Conservation (phyloP, 495 filamentous ascomycete genomes). For the Aspergillus sparsus region DNA sequence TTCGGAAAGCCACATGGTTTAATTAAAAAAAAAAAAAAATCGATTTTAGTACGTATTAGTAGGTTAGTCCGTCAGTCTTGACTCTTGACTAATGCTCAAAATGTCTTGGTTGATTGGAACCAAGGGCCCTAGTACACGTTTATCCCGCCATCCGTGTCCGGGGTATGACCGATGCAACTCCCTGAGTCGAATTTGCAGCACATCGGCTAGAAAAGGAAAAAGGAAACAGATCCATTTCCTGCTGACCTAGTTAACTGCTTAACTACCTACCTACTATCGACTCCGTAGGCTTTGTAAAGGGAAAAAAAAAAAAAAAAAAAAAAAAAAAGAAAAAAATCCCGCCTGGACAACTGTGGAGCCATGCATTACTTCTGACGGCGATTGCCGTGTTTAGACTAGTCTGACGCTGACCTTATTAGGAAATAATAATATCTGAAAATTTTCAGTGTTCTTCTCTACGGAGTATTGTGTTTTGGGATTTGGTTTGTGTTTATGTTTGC, state of each 20-base stretch:
- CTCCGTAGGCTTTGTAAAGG: not conserved
- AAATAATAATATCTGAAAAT: too few species aligned
- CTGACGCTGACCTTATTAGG: too few species aligned
- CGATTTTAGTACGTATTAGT: slow-evolving; percentile 1
- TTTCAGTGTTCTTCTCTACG: too few species aligned
- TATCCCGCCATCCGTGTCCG: not conserved
- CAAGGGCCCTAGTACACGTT: not conserved
- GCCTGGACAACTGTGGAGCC: too few species aligned
- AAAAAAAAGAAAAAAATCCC: too few species aligned
- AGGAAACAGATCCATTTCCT: not conserved
- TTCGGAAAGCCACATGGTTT: slow-evolving; percentile 24
- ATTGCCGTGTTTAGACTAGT: too few species aligned
- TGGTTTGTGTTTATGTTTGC: too few species aligned
- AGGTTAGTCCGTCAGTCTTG: not conserved
- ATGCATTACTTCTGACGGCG: too few species aligned
- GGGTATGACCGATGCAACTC: slow-evolving; percentile 8
- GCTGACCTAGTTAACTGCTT: not conserved
- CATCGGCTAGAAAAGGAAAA: not conserved
- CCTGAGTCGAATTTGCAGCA: not conserved
- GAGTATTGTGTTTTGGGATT: too few species aligned
- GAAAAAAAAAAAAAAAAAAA: too few species aligned
- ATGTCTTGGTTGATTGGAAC: not conserved
- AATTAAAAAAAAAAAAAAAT: not conserved
- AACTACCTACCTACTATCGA: too few species aligned
- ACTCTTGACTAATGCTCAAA: not conserved